Evolutionary conservation across 2,329 filamentous ascomycete genomes (phyloP), one percentile per base, ranked within the genome.

Genomic region (Fusarium sp.): DNA sequence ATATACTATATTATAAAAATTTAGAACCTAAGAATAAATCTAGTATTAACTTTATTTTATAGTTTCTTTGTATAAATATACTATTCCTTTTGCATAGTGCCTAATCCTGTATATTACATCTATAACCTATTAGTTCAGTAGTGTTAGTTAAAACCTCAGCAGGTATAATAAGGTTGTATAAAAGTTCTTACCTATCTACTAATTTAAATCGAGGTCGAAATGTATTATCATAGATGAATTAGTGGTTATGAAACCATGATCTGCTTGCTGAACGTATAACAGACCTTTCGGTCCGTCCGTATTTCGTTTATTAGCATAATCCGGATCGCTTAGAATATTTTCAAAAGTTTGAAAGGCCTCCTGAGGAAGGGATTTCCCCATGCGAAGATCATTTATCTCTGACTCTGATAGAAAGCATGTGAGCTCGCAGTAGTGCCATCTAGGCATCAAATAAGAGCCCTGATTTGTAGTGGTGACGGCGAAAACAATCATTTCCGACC

Each of bases 251-350:
- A 37, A 37, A 5, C 34, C 18, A 2, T 3, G 18, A 0, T 37
- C 34, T 10, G 34, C 34, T 37, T 37, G 34, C 1, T n/a, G 34
- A n/a, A 37, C 2, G 3, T n/a, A 12, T 5, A 37, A 0, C 5
- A 37, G 18, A 37, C 34, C 34, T 37, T 37, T 6, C 4, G 34
- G 34, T 37, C 18, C 18, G 6, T 0, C 2, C 3, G 7, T 1
- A 2, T 37, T 37, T 4, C 1, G 11, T 5, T 11, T n/a, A 9
- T 7, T 3, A 7, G 3, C 18, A 37, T n/a, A n/a, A 2, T n/a
- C 18, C 3, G 34, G 18, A n/a, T 37, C 34, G 18, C 18, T 37
- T 37, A 37, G 1, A 3, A 37, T 4, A 9, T 3, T 37, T 7
- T 37, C 34, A n/a, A 37, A 37, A 11, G 18, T 37, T n/a, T 11